Conservation (phyloP, 768 basidiomycete genomes). For the Xerocomellus intermedius region DNA sequence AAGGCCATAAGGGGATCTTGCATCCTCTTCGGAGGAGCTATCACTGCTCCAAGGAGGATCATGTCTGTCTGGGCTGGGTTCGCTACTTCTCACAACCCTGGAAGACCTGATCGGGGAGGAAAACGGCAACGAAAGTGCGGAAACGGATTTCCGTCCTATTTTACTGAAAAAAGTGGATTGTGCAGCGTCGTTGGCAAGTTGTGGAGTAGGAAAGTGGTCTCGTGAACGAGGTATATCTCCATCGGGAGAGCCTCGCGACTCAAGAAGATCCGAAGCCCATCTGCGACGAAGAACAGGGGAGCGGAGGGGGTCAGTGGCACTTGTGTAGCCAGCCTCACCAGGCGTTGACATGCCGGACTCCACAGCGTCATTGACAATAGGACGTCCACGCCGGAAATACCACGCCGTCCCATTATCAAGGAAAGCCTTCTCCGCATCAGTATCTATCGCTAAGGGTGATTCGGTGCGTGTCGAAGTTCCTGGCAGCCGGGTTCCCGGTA, state of each 20-base stretch:
- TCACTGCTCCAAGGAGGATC: slow-evolving; percentile 57
- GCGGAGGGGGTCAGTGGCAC: slow-evolving; percentile 38
- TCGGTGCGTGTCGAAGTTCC: slow-evolving; percentile 40
- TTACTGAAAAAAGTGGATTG: slow-evolving; percentile 41
- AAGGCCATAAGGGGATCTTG: slow-evolving; percentile 19
- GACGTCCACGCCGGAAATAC: slow-evolving; percentile 52
- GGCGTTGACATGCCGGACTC: slow-evolving; percentile 37
- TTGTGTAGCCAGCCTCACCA: slow-evolving; percentile 24
- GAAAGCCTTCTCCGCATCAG: slow-evolving; percentile 76
- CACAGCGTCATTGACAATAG: slow-evolving; percentile 21
- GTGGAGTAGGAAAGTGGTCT: slow-evolving; percentile 4
- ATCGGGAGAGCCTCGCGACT: slow-evolving; percentile 25
- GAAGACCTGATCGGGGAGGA: slow-evolving; percentile 23
- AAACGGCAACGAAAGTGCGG: slow-evolving; percentile 41
- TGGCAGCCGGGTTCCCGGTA: slow-evolving; percentile 19
- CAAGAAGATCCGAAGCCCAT: slow-evolving; percentile 46
- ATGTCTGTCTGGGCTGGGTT: slow-evolving; percentile 29
- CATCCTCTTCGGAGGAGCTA: slow-evolving; percentile 53
- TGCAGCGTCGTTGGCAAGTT: slow-evolving; percentile 12
- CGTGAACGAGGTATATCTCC: slow-evolving; percentile 12
- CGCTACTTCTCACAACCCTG: slow-evolving; percentile 21
- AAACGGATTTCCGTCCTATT: slow-evolving; percentile 45
- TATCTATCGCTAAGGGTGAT: slow-evolving; percentile 67
- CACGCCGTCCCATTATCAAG: slow-evolving; percentile 48
- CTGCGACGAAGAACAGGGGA: slow-evolving; percentile 45